Evolutionary conservation across 768 basidiomycete genomes (phyloP), one percentile per base, ranked within the genome.

Genomic region (Xerocomellus intermedius): DNA sequence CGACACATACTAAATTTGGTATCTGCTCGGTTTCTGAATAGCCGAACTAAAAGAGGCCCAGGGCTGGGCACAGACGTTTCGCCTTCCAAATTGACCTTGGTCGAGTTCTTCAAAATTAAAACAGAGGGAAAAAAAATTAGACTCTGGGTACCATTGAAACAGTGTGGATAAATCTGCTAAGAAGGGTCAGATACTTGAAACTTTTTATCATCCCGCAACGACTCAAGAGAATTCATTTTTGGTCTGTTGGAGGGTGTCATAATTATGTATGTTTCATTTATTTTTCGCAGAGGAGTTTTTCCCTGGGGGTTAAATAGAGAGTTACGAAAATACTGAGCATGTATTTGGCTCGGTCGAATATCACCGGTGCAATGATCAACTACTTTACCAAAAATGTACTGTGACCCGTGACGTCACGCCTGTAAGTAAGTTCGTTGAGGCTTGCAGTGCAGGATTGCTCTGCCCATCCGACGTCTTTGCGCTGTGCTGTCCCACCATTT

Each of bases 351-450:
- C 48, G 42, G 54, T 55, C 43, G 55, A 66, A 53, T 39, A 50
- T 66, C 39, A 30, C 57, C 51, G 41, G 55, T 50, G 56, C 65
- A 66, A 68, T 67, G 65, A 67, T 67, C 65, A 67, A 69, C 65
- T 67, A 69, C 67, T 55, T 67, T 67, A 69, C 65, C 55, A 57
- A 63, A 67, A 69, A 50, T 35, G 70, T 61, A 47, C 48, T 55
- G 70, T 71, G 70, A 71, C 70, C n/a, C 17, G 68, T 63, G 67
- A 72, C 70, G 72, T 71, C 70, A 71, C 70, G 58, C 59, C 32
- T 42, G 67, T 70, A 73, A 71, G 70, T 71, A 71, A 64, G 70
- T 71, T 71, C 70, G 66, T 68, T 55, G 59, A 49, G 58, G 56
- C 64, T 54, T 60, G 59, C 51, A 12, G 58, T 72, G 56, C 59